These are phyloP conservation scores for Actinomucor elegans DNA, from an alignment of 371 early-diverging fungal genomes.

Conservation along the genomic window DNA sequence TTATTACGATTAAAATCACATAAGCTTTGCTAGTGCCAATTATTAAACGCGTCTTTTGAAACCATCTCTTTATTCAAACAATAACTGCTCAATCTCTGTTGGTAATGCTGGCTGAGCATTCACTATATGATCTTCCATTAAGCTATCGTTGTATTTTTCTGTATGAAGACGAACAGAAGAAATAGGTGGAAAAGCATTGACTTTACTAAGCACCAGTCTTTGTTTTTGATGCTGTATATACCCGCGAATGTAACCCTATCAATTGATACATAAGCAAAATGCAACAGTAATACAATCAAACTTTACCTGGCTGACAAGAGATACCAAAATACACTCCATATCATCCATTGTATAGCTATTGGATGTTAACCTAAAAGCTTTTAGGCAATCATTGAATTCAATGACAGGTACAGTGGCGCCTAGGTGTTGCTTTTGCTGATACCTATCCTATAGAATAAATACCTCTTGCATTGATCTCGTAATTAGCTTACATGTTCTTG, in stretches of 20 bases:
- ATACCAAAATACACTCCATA: slow-evolving; percentile 41
- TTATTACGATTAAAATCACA: too few relatives aligned
- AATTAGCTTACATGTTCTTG: slow-evolving; percentile 29
- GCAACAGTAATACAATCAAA: too few relatives aligned
- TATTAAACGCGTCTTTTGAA: background rate
- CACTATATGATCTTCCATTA: slow-evolving; percentile 16
- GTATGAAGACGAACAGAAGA: slow-evolving; percentile 8
- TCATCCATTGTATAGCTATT: slow-evolving; percentile 26
- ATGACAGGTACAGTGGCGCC: background rate
- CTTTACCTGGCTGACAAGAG: slow-evolving; percentile 48
- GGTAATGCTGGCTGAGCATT: slow-evolving; percentile 11
- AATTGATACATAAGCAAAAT: too few relatives aligned
- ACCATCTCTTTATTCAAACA: slow-evolving; percentile 1
- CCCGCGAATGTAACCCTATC: slow-evolving; percentile 31
- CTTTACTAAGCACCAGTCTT: slow-evolving; percentile 26
- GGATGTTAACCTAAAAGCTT: slow-evolving; percentile 24
- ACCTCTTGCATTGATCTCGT: background rate
- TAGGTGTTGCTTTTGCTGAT: background rate
- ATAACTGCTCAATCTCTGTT: slow-evolving; percentile 1
- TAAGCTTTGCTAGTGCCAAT: background rate
- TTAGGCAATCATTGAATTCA: slow-evolving; percentile 22
- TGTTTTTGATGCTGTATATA: slow-evolving; percentile 28
- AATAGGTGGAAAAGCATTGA: slow-evolving; percentile 30
- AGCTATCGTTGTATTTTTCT: slow-evolving; percentile 22
- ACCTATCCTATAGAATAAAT: background rate